Conservation (phyloP, 1,284 basidiomycete species). For the Caloboletus inedulis region DNA sequence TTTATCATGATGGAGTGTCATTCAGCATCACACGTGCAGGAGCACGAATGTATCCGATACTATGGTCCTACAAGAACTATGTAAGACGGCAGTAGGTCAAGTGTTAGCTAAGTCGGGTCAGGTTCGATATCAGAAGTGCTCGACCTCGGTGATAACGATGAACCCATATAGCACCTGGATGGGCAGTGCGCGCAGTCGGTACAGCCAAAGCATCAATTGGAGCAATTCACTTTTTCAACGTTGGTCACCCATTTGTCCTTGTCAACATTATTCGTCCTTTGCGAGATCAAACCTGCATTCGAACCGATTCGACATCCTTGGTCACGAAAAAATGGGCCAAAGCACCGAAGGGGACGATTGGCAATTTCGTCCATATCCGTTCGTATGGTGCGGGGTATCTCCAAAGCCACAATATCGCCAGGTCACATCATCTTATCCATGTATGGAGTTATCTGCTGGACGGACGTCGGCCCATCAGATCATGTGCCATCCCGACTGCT, state of each 20-base stretch:
- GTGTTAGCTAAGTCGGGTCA: background rate
- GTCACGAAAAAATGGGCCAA: background rate
- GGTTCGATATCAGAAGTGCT: background rate
- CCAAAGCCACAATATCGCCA: background rate
- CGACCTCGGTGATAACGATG: background rate
- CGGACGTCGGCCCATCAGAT: background rate
- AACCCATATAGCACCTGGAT: background rate
- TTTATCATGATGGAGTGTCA: too few relatives aligned
- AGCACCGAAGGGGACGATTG: background rate
- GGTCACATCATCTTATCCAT: background rate
- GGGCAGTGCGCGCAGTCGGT: background rate
- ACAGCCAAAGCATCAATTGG: background rate
- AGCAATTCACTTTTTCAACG: background rate
- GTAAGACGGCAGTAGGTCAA: background rate
- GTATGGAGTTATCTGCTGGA: slow-evolving; percentile 1
- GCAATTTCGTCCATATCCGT: background rate
- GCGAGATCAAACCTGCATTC: background rate
- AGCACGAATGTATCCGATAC: background rate
- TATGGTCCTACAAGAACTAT: background rate
- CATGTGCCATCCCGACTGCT: slow-evolving; percentile 1
- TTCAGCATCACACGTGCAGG: background rate
- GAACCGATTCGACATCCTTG: background rate
- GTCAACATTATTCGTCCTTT: background rate
- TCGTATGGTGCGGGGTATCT: background rate
- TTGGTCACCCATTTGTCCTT: background rate